phyloP scores from a whole-genome alignment of 2,329 filamentous ascomycete genomes.

The Hypoxylon sp. region DNA sequence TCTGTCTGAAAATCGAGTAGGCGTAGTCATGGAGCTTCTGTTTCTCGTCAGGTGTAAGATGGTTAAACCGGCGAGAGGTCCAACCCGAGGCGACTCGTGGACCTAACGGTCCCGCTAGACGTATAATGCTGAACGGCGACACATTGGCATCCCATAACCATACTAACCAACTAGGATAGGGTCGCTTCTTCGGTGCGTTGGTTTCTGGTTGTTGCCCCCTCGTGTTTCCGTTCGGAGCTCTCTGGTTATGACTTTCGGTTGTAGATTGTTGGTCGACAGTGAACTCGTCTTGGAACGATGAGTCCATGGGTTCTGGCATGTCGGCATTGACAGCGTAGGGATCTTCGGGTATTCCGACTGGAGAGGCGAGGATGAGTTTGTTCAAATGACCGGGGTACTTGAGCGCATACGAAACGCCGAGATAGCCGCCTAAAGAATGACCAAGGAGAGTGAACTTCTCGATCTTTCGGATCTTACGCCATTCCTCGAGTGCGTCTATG shows the following conservation, averaged over 20 bases:
- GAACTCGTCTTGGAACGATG: constrained; percentile 83
- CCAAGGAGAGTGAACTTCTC: constrained; percentile 94
- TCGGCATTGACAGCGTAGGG: constrained; percentile 87
- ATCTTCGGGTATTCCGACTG: constrained; percentile 94
- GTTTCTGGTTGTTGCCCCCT: constrained; percentile 47
- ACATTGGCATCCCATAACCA: constrained; percentile 98
- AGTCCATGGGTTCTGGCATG: constrained; percentile 82
- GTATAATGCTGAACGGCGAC: constrained; percentile 92
- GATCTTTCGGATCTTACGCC: constrained; percentile 89
- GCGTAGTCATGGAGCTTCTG: constrained; percentile 92
- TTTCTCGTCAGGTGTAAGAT: constrained; percentile 84
- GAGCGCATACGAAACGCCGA: constrained; percentile 93
- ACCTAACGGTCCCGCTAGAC: constrained; percentile 89
- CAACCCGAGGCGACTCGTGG: constrained; percentile 94
- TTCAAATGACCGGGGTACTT: constrained; percentile 97
- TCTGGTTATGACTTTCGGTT: constrained; percentile 46
- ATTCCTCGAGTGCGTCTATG: constrained; percentile 95
- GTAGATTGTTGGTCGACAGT: constrained; percentile 76
- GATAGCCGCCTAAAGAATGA: constrained; percentile 94
- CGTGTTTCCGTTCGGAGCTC: constrained; percentile 61
- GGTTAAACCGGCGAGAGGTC: constrained; percentile 93
- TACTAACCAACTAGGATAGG: constrained; percentile 86
- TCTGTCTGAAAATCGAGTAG: constrained; percentile 93
- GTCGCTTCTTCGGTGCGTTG: constrained; percentile 62
- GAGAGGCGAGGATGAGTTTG: constrained; percentile 95